Percentiles rank a stretch among this genome's conserved stretches.
Conservation (phyloP, 169 alveolate species). For the Plasmodium sp. region DNA sequence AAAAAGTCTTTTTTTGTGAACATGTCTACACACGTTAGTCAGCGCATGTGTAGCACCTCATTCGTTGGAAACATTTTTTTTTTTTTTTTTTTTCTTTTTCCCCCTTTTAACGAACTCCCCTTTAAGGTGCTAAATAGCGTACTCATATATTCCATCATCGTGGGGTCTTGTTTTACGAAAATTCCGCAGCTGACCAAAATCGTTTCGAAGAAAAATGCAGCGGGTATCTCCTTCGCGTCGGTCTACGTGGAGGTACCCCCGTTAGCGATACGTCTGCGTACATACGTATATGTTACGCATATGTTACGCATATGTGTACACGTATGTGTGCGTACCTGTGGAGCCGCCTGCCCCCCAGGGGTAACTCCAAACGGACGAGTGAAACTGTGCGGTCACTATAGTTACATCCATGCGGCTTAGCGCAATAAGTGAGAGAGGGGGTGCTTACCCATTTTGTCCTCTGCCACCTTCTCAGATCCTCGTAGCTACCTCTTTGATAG, state of each 20-base stretch:
- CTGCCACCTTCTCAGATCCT: background rate
- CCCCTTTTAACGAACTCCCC: background rate
- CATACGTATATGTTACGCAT: background rate
- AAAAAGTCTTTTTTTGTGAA: background rate
- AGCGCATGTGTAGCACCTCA: background rate
- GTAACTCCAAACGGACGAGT: background rate
- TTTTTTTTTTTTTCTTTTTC: background rate
- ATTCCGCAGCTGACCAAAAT: constrained; percentile 44
- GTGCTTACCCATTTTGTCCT: background rate
- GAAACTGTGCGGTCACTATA: background rate
- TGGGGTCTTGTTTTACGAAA: constrained; percentile 35
- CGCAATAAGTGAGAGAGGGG: background rate
- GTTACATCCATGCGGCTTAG: too few relatives aligned
- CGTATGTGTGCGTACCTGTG: background rate
- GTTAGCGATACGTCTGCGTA: background rate
- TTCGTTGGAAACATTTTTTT: background rate
- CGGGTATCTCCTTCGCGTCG: constrained; percentile 19
- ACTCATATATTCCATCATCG: constrained; percentile 7
- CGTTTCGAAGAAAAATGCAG: constrained; percentile 9
- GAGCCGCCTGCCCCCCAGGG: background rate
- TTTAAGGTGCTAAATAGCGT: constrained; percentile 33
- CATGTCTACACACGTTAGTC: background rate
- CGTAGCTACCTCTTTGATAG: constrained; percentile 33
- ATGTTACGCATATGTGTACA: background rate
- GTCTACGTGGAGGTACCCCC: constrained; percentile 28